phyloP scores from a whole-genome alignment of 176 grass and related monocot genomes.

The Oryza punctata region DNA sequence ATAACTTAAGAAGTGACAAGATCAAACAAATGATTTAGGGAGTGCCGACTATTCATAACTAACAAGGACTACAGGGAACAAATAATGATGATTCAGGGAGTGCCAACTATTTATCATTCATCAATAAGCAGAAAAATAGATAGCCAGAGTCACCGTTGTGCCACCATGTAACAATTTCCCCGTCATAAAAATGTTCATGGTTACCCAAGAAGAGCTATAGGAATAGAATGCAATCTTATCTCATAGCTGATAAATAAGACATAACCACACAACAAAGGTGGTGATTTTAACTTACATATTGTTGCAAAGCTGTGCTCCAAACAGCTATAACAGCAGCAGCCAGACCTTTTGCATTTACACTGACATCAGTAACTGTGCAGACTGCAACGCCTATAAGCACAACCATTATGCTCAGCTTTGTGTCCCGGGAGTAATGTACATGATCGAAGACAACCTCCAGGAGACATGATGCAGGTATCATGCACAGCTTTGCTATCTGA shows the following conservation, averaged over 20 bases:
- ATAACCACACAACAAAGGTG: not conserved
- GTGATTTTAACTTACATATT: slow-evolving; percentile 73
- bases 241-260: not conserved
- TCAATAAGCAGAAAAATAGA: not conserved
- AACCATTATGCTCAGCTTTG: slow-evolving; percentile 91
- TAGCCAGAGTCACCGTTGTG: not conserved
- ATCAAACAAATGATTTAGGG: not conserved
- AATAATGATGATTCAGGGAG: no score
- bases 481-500: slow-evolving; percentile 94
- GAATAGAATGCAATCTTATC: not conserved
- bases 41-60: not conserved
- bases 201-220: not conserved
- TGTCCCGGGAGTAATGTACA: slow-evolving; percentile 75
- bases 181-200: not conserved
- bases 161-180: not conserved
- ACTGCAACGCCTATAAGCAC: slow-evolving; percentile 61
- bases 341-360: slow-evolving; percentile 81
- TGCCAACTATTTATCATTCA: not conserved
- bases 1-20: not conserved
- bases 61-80: no score
- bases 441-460: slow-evolving; percentile 90
- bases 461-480: slow-evolving; percentile 99
- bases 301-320: slow-evolving; percentile 92
- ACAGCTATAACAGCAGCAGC: slow-evolving; percentile 85
- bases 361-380: slow-evolving; percentile 91